A percentile compares a stretch with the other conserved stretches of the same genome.
Conservation (phyloP, 345 rosid species). For the Lagerstroemia speciosa region DNA sequence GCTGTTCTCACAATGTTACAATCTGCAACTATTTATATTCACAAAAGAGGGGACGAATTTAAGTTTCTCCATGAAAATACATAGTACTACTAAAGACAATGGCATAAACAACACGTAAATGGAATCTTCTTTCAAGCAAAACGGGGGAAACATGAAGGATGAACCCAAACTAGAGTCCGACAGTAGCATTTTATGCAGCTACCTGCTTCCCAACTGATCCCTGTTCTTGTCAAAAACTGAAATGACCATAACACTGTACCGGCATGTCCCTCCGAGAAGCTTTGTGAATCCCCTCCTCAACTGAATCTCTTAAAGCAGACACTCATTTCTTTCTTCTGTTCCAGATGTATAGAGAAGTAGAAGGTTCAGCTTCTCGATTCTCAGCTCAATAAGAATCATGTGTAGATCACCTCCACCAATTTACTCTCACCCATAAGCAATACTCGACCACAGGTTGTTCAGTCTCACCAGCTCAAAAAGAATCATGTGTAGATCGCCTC, state of each 20-base stretch:
- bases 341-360: background rate
- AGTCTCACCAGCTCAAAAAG: background rate
- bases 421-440: background rate
- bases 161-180: too few species aligned
- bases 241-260: background rate
- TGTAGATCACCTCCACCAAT: background rate
- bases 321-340: background rate
- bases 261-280: background rate
- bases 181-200: background rate
- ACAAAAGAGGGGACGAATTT: background rate
- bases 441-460: background rate
- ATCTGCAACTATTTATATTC: slow-evolving; percentile 1
- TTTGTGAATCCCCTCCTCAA: background rate
- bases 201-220: background rate
- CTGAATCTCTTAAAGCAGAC: background rate
- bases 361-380: background rate
- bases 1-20: background rate
- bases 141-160: background rate
- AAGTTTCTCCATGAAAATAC: background rate
- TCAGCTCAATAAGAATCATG: background rate
- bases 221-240: background rate
- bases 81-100: background rate
- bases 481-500: background rate
- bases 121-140: background rate
- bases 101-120: background rate